These are phyloP conservation scores for Phytophthora litchii DNA, from an alignment of 352 stramenopile species.

Conservation along the genomic window DNA sequence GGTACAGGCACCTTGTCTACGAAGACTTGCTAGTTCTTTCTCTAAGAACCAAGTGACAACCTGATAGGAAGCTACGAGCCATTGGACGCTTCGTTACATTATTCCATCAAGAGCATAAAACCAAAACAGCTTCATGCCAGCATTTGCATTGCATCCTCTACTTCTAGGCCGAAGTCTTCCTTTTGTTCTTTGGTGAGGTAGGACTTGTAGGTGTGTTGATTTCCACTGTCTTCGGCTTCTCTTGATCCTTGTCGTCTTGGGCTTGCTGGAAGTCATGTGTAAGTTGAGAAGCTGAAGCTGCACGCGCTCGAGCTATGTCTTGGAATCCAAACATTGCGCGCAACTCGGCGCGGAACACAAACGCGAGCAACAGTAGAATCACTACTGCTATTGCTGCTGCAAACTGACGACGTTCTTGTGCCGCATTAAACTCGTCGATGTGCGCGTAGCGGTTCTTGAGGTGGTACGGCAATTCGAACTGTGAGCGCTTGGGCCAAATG, in stretches of 20 bases:
- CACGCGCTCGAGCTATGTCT: slow-evolving; percentile 64
- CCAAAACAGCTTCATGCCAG: slow-evolving; percentile 19
- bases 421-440: slow-evolving; percentile 77
- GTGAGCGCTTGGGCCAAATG: slow-evolving; percentile 90
- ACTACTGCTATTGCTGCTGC: slow-evolving; percentile 35
- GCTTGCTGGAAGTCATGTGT: slow-evolving; percentile 51
- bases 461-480: slow-evolving; percentile 92
- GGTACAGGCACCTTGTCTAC: no score
- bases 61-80: slow-evolving; percentile 1
- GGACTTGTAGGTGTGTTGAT: no score
- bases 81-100: slow-evolving; percentile 22
- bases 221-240: slow-evolving; percentile 4
- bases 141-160: slow-evolving; percentile 18
- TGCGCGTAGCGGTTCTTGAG: slow-evolving; percentile 88
- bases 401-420: slow-evolving; percentile 51
- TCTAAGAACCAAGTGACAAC: neutral
- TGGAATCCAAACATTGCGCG: slow-evolving; percentile 69
- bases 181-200: slow-evolving; percentile 15
- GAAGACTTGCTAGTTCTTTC: neutral
- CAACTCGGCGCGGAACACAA: slow-evolving; percentile 66
- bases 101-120: slow-evolving; percentile 30
- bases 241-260: slow-evolving; percentile 13
- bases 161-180: slow-evolving; percentile 19
- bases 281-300: slow-evolving; percentile 70
- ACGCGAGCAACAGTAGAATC: slow-evolving; percentile 47